Percentiles rank a stretch among this genome's conserved stretches.
phyloP scores from a whole-genome alignment of 2,329 filamentous ascomycete species.

The Hypoxylon sp. region DNA sequence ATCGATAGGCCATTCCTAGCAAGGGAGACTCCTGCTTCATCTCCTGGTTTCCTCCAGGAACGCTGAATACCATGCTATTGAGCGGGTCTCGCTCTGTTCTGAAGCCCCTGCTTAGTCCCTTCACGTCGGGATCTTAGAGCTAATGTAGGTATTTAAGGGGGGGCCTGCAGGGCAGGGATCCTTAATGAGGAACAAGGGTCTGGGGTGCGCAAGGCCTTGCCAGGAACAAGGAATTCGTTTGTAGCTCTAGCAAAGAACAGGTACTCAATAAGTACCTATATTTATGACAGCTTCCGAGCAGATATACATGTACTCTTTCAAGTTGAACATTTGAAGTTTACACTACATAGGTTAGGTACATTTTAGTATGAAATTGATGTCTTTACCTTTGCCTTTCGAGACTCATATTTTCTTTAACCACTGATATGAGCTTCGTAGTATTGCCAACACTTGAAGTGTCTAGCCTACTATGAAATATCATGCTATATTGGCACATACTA shows the following conservation, averaged over 20 bases:
- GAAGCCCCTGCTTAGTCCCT: constrained; percentile 36
- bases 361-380: too few species aligned
- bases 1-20: constrained; percentile 37
- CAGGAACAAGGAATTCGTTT: constrained; percentile 39
- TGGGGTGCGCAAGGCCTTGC: constrained; percentile 20
- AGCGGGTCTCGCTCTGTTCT: constrained; percentile 28
- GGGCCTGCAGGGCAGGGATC: constrained; percentile 39
- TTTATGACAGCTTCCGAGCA: not conserved
- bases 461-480: too few species aligned
- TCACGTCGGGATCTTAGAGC: constrained; percentile 38
- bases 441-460: constrained; percentile 1
- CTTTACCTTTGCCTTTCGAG: too few species aligned
- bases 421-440: constrained; percentile 1
- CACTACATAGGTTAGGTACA: too few species aligned
- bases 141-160: constrained; percentile 29
- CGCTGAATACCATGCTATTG: constrained; percentile 27
- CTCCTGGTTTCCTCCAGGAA: constrained; percentile 21
- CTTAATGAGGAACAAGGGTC: constrained; percentile 23
- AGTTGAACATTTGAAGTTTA: too few species aligned
- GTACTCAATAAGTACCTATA: constrained; percentile 12
- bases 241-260: constrained; percentile 6
- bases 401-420: too few species aligned
- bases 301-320: too few species aligned
- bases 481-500: too few species aligned
- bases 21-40: constrained; percentile 41